Conservation (phyloP, 768 basidiomycete genomes). For the Termitomyces eurrhizus region DNA sequence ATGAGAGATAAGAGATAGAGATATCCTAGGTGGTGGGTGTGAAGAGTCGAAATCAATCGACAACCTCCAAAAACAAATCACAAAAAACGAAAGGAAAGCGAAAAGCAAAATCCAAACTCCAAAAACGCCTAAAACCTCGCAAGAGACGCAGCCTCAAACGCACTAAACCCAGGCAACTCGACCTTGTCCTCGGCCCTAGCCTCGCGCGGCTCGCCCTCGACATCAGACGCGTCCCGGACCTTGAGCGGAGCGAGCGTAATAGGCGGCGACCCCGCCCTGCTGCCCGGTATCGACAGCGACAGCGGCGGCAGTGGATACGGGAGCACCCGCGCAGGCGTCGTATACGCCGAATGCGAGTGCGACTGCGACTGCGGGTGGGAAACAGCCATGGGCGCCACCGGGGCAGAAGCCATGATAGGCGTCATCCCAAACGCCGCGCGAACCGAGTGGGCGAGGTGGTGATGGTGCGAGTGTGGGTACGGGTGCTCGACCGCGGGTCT, state of each 20-base stretch:
- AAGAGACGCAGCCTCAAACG: slow-evolving; percentile 55
- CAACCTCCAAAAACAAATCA: no score
- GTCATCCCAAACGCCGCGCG: slow-evolving; percentile 92
- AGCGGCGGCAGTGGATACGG: slow-evolving; percentile 27
- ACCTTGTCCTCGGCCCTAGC: slow-evolving; percentile 24
- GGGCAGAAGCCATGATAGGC: slow-evolving; percentile 47
- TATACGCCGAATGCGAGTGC: slow-evolving; percentile 18
- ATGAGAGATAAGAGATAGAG: no score
- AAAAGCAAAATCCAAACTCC: background rate
- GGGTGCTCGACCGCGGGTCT: slow-evolving; percentile 30
- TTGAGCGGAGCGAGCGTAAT: slow-evolving; percentile 58
- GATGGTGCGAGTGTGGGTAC: slow-evolving; percentile 45
- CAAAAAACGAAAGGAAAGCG: background rate
- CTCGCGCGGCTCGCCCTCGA: background rate
- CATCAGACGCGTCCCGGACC: background rate
- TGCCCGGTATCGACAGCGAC: slow-evolving; percentile 55
- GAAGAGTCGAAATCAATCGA: no score
- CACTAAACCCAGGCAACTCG: slow-evolving; percentile 59
- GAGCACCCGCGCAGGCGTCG: slow-evolving; percentile 11
- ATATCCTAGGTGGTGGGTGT: no score
- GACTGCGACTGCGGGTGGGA: no score
- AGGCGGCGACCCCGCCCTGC: slow-evolving; percentile 65
- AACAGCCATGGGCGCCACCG: background rate
- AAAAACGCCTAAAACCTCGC: slow-evolving; percentile 12
- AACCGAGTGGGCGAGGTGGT: slow-evolving; percentile 79